phyloP scores from a whole-genome alignment of 208 protist genomes.

The Crithidia mellificae region DNA sequence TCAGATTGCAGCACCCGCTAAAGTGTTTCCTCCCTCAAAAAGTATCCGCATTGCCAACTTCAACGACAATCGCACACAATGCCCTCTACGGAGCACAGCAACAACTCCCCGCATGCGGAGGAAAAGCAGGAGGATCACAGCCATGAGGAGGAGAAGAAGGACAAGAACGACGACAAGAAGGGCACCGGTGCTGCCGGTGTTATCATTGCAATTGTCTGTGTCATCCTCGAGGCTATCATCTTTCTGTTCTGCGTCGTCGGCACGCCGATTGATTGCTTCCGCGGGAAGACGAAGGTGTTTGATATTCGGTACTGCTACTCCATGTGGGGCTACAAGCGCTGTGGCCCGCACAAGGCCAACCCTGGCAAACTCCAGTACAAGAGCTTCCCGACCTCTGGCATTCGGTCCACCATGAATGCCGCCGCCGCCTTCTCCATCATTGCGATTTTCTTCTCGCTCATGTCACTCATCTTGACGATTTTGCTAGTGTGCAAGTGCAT shows the following conservation, averaged over 20 bases:
- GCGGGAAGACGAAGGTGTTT: not conserved
- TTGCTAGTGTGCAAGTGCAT: slow-evolving; percentile 26
- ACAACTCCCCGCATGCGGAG: no score
- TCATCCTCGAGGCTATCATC: slow-evolving; percentile 30
- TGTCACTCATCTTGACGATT: slow-evolving; percentile 23
- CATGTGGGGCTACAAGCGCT: slow-evolving; percentile 43
- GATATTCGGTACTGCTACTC: slow-evolving; percentile 33
- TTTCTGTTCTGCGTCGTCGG: slow-evolving; percentile 42
- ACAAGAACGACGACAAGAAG: no score
- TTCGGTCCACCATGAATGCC: slow-evolving; percentile 30
- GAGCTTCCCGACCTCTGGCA: slow-evolving; percentile 24
- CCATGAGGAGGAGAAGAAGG: no score
- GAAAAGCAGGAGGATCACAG: no score
- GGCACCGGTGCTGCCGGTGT: no score
- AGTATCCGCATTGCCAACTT: no score
- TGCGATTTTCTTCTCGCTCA: slow-evolving; percentile 40
- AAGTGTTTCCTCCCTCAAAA: no score
- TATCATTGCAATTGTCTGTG: not conserved
- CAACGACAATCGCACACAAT: no score
- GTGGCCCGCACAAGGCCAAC: slow-evolving; percentile 22
- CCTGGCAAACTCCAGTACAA: slow-evolving; percentile 14
- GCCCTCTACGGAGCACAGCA: no score
- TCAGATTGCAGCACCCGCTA: no score
- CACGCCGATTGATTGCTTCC: slow-evolving; percentile 42
- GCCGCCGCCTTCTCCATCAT: slow-evolving; percentile 46